Conservation (phyloP, 2,329 filamentous ascomycete genomes). For the Fusarium guadeloupense region DNA sequence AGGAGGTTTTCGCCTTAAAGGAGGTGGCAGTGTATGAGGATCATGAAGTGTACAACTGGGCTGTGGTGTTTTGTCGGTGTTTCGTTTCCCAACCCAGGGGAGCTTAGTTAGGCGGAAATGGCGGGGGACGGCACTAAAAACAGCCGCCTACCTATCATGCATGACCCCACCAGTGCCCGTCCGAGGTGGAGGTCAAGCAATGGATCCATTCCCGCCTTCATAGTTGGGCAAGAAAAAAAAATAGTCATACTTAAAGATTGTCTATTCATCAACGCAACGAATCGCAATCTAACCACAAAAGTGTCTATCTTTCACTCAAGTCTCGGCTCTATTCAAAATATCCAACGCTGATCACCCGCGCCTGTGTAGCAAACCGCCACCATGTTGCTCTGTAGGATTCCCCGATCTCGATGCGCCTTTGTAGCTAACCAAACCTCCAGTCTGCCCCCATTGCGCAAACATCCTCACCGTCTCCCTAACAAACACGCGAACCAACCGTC, state of each 20-base stretch:
- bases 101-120: slow-evolving; percentile 28
- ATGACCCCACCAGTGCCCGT: slow-evolving; percentile 28
- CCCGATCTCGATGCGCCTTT: slow-evolving; percentile 5
- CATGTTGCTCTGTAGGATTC: slow-evolving; percentile 72
- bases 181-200: slow-evolving; percentile 1
- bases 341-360: neutral
- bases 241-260: slow-evolving; percentile 14
- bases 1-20: neutral
- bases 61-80: slow-evolving; percentile 13
- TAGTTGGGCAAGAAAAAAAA: slow-evolving; percentile 3
- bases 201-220: neutral
- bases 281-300: neutral
- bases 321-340: neutral
- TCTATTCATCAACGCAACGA: neutral
- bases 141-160: slow-evolving; percentile 12
- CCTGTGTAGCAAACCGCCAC: slow-evolving; percentile 34
- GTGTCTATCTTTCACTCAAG: neutral
- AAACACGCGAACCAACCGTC: slow-evolving; percentile 74
- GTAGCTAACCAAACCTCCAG: slow-evolving; percentile 51
- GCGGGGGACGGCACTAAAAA: slow-evolving; percentile 30
- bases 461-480: slow-evolving; percentile 77
- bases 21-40: slow-evolving; percentile 23
- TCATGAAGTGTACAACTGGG: slow-evolving; percentile 19
- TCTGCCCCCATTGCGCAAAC: slow-evolving; percentile 87
- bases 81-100: slow-evolving; percentile 16